Percentiles rank a stretch among this genome's conserved stretches.
Conservation (phyloP, 768 basidiomycete genomes). For the Strobilomyces dryophilus region DNA sequence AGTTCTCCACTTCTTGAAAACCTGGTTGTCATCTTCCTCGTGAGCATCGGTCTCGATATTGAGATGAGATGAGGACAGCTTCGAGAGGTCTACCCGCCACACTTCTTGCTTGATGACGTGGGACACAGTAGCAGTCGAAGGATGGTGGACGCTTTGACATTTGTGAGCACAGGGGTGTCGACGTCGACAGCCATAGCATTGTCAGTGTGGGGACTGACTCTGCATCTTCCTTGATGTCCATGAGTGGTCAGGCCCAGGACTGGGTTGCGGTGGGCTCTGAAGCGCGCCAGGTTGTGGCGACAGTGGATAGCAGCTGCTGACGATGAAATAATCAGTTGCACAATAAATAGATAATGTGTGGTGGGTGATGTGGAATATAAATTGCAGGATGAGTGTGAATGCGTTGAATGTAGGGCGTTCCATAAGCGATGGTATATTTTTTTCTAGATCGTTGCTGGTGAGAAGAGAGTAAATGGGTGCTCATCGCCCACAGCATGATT, state of each 20-base stretch:
- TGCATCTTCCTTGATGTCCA: slow-evolving; percentile 27
- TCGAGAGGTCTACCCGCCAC: slow-evolving; percentile 24
- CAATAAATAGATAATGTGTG: slow-evolving; percentile 26
- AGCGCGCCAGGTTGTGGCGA: slow-evolving; percentile 41
- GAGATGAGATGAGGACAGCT: slow-evolving; percentile 32
- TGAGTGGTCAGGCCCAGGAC: slow-evolving; percentile 21
- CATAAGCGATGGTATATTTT: slow-evolving; percentile 20
- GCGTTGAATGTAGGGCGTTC: slow-evolving; percentile 23
- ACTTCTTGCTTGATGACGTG: slow-evolving; percentile 28
- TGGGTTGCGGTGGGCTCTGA: slow-evolving; percentile 26
- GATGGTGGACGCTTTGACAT: slow-evolving; percentile 24
- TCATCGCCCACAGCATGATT: slow-evolving; percentile 8
- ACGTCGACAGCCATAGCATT: slow-evolving; percentile 52
- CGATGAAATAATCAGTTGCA: slow-evolving; percentile 33
- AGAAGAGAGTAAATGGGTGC: not conserved
- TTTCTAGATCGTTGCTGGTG: slow-evolving; percentile 15
- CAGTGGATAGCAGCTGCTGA: slow-evolving; percentile 52
- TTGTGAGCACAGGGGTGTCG: slow-evolving; percentile 23
- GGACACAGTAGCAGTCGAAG: slow-evolving; percentile 19
- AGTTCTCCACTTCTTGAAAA: slow-evolving; percentile 71
- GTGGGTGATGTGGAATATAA: slow-evolving; percentile 10
- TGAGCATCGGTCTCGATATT: slow-evolving; percentile 34
- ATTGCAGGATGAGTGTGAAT: slow-evolving; percentile 21
- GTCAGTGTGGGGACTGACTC: slow-evolving; percentile 34
- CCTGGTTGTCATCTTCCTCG: slow-evolving; percentile 54